These are phyloP conservation scores for Fonsecaea nubica DNA, from an alignment of 2,329 filamentous ascomycete species.

Conservation along the genomic window DNA sequence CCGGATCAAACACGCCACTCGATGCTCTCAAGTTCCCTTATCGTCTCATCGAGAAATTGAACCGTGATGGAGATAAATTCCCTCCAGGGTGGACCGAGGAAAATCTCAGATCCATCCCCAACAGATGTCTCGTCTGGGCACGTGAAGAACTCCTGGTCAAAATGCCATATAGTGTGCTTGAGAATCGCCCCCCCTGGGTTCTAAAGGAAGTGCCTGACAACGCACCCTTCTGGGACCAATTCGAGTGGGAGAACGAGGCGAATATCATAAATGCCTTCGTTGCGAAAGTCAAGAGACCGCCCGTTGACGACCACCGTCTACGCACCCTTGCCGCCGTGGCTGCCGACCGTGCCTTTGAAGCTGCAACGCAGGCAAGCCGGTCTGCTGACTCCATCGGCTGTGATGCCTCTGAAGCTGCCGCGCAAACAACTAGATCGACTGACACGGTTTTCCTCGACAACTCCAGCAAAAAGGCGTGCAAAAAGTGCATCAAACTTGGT, in stretches of 20 bases:
- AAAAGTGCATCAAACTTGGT: not conserved
- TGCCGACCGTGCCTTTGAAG: not conserved
- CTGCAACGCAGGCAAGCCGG: slow-evolving; percentile 1
- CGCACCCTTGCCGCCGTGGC: not conserved
- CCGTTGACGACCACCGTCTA: not conserved
- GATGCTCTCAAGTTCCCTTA: slow-evolving; percentile 31
- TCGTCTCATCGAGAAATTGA: slow-evolving; percentile 28
- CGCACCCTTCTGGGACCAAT: slow-evolving; percentile 14
- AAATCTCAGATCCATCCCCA: slow-evolving; percentile 21
- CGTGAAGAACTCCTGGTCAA: slow-evolving; percentile 17
- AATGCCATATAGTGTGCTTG: slow-evolving; percentile 23
- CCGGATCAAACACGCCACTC: slow-evolving; percentile 25
- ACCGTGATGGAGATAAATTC: slow-evolving; percentile 11
- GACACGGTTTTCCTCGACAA: too few species aligned
- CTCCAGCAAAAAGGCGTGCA: slow-evolving; percentile 1
- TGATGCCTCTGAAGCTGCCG: not conserved
- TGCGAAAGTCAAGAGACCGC: not conserved
- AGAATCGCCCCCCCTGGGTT: slow-evolving; percentile 11
- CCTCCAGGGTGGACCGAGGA: slow-evolving; percentile 19
- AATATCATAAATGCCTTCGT: slow-evolving; percentile 11
- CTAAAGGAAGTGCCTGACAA: slow-evolving; percentile 11
- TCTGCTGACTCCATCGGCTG: not conserved
- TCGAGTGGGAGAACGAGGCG: not conserved
- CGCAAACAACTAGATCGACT: too few species aligned
- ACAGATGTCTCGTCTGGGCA: slow-evolving; percentile 9